Base-by-base conservation (phyloP, 441 rosid species). In the Erodium chrysanthum region DNA sequence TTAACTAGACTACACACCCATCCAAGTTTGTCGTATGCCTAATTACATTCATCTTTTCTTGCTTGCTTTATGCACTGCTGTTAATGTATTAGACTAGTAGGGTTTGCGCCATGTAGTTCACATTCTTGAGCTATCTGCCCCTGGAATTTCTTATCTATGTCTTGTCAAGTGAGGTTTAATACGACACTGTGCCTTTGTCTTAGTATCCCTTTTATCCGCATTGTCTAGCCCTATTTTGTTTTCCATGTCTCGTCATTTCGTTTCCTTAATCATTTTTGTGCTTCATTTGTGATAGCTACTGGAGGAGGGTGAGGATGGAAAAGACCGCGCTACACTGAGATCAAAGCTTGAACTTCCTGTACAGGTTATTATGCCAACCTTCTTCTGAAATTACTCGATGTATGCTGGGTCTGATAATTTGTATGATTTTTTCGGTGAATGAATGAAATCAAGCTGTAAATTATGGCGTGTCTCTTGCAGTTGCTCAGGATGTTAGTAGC, bases 281-380 rank as follows among this genome's bases (percentile, higher is more conserved):
- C 4, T 68, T 70, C 52, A 68, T 72, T 73, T 71, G 61, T 82
- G 72, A 67, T 78, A 94, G 99, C 78, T 95, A 70, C 74, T 95
- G 84, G 92, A 90, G 79, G 97, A 94, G 78, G 87, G 89, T 65
- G 89, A 86, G 75, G 98, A 89, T 75, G 97, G 99, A 67, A 95
- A 82, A 77, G 88, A 88, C 69, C 88, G 82, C 29, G 82, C 85
- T 75, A 81, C 90, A 37, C 73, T 91, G 80, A 86, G 91, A 84
- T 84, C 97, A 73, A 95, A 95, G 90, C 97, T 95, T 82, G 99
- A 95, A 81, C 92, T 95, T 69, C 97, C 97, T 31, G 92, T 90
- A 75, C 97, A 91, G 96, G 99, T 95, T 76, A 71, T 73, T 80
- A 44, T 66, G 66, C 12, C 31, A 56, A 65, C 73, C 52, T 69